Conservation (phyloP, 805 yeast genomes). For the Monosporozyma servazzii region DNA sequence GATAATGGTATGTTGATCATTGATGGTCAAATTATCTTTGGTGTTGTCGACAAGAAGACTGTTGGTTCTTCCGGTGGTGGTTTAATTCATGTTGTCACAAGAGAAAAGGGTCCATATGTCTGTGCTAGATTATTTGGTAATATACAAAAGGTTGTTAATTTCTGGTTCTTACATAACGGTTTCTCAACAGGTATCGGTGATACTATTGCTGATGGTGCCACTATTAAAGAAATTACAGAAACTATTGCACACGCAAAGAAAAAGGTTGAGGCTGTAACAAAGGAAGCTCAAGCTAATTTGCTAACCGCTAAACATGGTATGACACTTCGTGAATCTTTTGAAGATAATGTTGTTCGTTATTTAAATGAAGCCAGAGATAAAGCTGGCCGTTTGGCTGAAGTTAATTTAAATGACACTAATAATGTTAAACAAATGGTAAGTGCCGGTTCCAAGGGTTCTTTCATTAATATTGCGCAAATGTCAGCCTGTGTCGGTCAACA, state of each 20-base stretch:
- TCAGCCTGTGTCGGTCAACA: conserved; percentile 99
- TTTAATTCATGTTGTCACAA: conserved; percentile 89
- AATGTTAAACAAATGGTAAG: conserved; percentile 99
- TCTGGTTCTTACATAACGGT: conserved; percentile 93
- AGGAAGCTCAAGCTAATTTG: conserved; percentile 82
- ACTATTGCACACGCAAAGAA: conserved; percentile 89
- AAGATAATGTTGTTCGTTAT: conserved; percentile 90
- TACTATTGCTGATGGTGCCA: conserved; percentile 94
- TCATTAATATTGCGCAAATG: conserved; percentile 98
- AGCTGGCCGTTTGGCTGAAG: conserved; percentile 98
- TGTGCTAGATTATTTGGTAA: conserved; percentile 89
- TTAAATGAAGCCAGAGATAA: conserved; percentile 98
- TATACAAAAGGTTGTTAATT: conserved; percentile 90
- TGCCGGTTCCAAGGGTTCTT: conserved; percentile 98
- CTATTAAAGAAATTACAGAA: conserved; percentile 88
- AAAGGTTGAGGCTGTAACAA: conserved; percentile 87
- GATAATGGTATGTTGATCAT: conserved; percentile 94
- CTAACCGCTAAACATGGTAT: conserved; percentile 97
- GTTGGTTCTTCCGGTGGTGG: conserved; percentile 99
- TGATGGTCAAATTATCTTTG: conserved; percentile 94
- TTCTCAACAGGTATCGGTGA: conserved; percentile 99
- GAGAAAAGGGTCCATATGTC: conserved; percentile 89
- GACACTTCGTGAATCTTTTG: conserved; percentile 97
- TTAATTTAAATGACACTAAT: conserved; percentile 85
- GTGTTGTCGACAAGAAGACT: conserved; percentile 96